phyloP scores from a whole-genome alignment of 2,329 filamentous ascomycete genomes.

The Monosporascus sp. region DNA sequence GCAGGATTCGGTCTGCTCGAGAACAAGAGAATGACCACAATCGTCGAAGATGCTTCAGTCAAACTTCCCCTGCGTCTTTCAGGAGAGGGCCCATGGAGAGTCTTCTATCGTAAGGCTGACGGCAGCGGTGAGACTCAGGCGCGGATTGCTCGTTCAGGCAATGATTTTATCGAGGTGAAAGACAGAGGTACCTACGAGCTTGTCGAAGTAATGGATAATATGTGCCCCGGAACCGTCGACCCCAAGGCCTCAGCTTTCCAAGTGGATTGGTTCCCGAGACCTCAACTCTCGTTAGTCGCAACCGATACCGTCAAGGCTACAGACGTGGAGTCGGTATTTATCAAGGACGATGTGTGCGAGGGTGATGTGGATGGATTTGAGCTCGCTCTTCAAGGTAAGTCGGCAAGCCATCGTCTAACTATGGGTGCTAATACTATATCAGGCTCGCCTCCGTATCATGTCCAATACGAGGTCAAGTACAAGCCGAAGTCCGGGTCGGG shows the following conservation, averaged over 20 bases:
- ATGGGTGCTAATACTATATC: conserved; percentile 24
- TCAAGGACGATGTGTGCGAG: conserved; percentile 84
- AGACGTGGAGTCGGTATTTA: conserved; percentile 48
- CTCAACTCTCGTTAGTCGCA: conserved; percentile 62
- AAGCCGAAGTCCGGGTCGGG: conserved; percentile 62
- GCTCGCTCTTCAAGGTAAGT: conserved; percentile 67
- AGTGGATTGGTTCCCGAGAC: conserved; percentile 80
- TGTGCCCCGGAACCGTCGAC: conserved; percentile 79
- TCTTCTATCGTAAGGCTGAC: conserved; percentile 68
- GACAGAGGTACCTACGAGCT: conserved; percentile 75
- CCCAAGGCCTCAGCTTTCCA: conserved; percentile 67
- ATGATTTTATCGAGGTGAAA: conserved; percentile 63
- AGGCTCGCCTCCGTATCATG: conserved; percentile 75
- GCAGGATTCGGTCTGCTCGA: conserved; percentile 83
- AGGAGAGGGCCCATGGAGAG: conserved; percentile 77
- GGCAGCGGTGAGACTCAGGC: conserved; percentile 34
- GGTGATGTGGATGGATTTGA: conserved; percentile 90
- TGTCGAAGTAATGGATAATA: conserved; percentile 67
- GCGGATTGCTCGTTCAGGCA: conserved; percentile 39
- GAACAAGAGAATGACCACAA: conserved; percentile 67
- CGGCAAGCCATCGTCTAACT: conserved; percentile 1
- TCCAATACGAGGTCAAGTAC: conserved; percentile 75
- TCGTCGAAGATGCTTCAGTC: conserved; percentile 69
- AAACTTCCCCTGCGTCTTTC: conserved; percentile 78
- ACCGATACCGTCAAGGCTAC: conserved; percentile 51